phyloP scores from a whole-genome alignment of 345 rosid species.

The Gossypium raimondii region DNA sequence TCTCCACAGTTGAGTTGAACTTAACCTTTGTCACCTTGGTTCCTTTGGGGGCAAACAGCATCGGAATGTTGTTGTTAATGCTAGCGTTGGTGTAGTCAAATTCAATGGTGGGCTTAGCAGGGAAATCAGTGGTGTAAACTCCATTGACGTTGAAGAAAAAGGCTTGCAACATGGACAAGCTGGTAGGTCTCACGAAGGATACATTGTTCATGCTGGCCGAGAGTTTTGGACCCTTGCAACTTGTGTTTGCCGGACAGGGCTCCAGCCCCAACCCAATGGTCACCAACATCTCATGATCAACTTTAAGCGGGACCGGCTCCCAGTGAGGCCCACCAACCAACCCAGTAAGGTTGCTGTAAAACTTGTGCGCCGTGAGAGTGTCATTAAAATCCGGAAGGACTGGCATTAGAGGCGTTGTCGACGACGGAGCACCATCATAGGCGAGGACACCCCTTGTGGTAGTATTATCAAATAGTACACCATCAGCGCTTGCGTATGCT shows the following conservation, averaged over 20 bases:
- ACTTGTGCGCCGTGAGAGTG: slow-evolving; percentile 62
- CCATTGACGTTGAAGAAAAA: slow-evolving; percentile 46
- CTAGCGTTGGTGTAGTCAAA: slow-evolving; percentile 62
- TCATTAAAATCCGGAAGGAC: slow-evolving; percentile 52
- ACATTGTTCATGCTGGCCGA: slow-evolving; percentile 79
- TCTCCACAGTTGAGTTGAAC: slow-evolving; percentile 67
- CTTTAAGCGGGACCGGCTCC: slow-evolving; percentile 56
- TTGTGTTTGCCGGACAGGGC: slow-evolving; percentile 41
- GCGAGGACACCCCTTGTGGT: slow-evolving; percentile 64
- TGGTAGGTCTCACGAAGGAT: slow-evolving; percentile 51
- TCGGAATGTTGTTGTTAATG: slow-evolving; percentile 24
- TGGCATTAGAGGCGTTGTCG: slow-evolving; percentile 51
- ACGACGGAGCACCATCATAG: slow-evolving; percentile 29
- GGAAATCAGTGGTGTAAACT: slow-evolving; percentile 68
- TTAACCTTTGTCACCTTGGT: slow-evolving; percentile 62
- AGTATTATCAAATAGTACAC: slow-evolving; percentile 34
- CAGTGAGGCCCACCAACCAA: slow-evolving; percentile 45
- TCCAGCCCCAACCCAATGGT: slow-evolving; percentile 57
- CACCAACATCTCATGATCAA: slow-evolving; percentile 68
- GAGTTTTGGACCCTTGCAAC: slow-evolving; percentile 42
- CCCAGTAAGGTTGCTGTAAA: slow-evolving; percentile 42
- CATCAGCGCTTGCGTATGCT: slow-evolving; percentile 44
- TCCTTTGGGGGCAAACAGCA: slow-evolving; percentile 43
- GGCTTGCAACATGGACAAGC: slow-evolving; percentile 58
- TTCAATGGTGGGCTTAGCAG: slow-evolving; percentile 47